Conservation (phyloP, 352 stramenopile genomes). For the Phytophthora colocasiae region DNA sequence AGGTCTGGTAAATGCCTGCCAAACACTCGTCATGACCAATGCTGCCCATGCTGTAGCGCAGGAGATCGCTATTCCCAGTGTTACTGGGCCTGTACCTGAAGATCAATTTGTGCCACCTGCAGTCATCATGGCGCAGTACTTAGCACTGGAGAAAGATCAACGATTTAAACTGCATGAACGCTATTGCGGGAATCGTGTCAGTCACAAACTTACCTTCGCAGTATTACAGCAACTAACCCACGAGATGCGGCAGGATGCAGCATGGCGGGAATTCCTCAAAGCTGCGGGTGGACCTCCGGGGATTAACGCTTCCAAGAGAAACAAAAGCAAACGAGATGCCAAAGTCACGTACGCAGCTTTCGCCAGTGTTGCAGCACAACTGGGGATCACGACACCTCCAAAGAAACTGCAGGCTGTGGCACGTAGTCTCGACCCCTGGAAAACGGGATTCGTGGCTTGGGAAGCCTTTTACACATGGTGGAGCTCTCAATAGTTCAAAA, state of each 20-base stretch:
- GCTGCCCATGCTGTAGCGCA: conserved; percentile 54
- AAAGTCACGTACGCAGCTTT: conserved; percentile 62
- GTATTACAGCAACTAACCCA: conserved; percentile 74
- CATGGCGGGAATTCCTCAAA: conserved; percentile 64
- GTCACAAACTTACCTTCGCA: conserved; percentile 67
- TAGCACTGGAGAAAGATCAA: conserved; percentile 48
- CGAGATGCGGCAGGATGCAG: conserved; percentile 60
- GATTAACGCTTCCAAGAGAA: conserved; percentile 12
- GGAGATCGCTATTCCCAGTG: conserved; percentile 54
- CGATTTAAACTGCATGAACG: conserved; percentile 61
- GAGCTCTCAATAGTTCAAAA: conserved; percentile 34
- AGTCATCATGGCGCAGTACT: conserved; percentile 72
- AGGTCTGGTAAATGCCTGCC: conserved; percentile 39
- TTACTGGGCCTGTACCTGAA: conserved; percentile 33
- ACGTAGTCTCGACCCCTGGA: conserved; percentile 54
- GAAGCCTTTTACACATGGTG: conserved; percentile 75
- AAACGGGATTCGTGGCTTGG: conserved; percentile 65
- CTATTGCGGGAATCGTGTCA: conserved; percentile 66
- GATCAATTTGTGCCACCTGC: conserved; percentile 53
- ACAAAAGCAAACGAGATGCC: conserved; percentile 38
- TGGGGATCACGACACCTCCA: conserved; percentile 46
- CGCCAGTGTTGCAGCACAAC: conserved; percentile 40
- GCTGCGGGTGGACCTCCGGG: conserved; percentile 15
- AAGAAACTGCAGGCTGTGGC: conserved; percentile 60
- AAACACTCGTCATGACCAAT: conserved; percentile 71